Evolutionary conservation across 352 stramenopile species (phyloP).

Genomic region (Phytophthora nicotianae): DNA sequence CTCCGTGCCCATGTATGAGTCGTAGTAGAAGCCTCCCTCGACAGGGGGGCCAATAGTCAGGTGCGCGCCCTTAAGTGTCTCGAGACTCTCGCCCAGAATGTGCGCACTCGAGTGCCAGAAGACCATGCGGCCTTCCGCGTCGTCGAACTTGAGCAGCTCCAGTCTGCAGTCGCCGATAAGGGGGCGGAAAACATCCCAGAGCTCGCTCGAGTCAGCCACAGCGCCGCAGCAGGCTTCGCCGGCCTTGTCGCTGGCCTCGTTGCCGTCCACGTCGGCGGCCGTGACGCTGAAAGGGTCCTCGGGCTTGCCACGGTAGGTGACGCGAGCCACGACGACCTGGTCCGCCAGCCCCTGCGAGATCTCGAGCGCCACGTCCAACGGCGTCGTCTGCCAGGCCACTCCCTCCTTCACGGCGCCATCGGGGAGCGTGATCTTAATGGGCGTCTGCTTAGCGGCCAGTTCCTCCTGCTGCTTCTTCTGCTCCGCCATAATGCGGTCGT

Average conservation of each 20-base stretch:
- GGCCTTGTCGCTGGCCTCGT: slow-evolving; percentile 70
- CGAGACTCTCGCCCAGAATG: slow-evolving; percentile 96
- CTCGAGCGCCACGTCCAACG: slow-evolving; percentile 94
- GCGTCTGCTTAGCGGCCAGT: slow-evolving; percentile 80
- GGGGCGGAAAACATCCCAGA: slow-evolving; percentile 98
- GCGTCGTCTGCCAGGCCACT: slow-evolving; percentile 94
- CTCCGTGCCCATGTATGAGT: slow-evolving; percentile 98
- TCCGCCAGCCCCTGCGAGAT: slow-evolving; percentile 97
- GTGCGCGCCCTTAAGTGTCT: slow-evolving; percentile 96
- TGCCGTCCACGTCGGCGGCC: slow-evolving; percentile 90
- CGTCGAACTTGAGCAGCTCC: slow-evolving; percentile 98
- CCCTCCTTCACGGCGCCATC: slow-evolving; percentile 95
- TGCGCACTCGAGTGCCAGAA: slow-evolving; percentile 99
- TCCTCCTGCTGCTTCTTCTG: slow-evolving; percentile 76
- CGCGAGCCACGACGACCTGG: slow-evolving; percentile 92
- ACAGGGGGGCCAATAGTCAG: slow-evolving; percentile 96
- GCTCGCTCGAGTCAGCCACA: slow-evolving; percentile 67
- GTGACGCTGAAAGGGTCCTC: slow-evolving; percentile 80
- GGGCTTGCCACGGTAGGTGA: slow-evolving; percentile 78
- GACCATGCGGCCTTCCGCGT: slow-evolving; percentile 94
- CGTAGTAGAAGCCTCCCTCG: slow-evolving; percentile 99
- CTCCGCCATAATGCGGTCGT: slow-evolving; percentile 81
- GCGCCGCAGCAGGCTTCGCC: slow-evolving; percentile 54
- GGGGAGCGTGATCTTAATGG: slow-evolving; percentile 97
- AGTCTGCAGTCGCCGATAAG: slow-evolving; percentile 97